phyloP scores from a whole-genome alignment of 352 stramenopile genomes.

The Pythium vanterpoolii region DNA sequence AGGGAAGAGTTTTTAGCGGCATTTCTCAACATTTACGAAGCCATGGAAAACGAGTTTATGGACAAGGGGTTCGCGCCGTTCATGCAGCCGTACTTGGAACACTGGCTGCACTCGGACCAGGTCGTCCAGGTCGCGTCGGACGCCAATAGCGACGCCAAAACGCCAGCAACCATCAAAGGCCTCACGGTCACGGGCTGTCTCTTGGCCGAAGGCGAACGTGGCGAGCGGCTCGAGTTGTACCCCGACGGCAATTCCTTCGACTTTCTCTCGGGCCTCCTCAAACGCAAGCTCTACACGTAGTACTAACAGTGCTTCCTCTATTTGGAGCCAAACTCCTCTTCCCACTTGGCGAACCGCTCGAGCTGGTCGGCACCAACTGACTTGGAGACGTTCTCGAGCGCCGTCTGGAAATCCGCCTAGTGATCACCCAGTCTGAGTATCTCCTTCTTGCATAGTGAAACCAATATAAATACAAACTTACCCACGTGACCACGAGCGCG shows the following conservation, averaged over 20 bases:
- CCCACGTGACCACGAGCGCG: constrained; percentile 49
- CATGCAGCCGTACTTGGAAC: constrained; percentile 73
- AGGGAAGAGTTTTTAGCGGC: constrained; percentile 85
- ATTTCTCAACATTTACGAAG: constrained; percentile 87
- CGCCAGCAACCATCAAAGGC: constrained; percentile 70
- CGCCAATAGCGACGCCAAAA: constrained; percentile 30
- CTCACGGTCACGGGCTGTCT: constrained; percentile 79
- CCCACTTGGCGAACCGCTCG: constrained; percentile 70
- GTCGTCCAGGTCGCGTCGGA: constrained; percentile 71
- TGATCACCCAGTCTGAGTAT: not conserved
- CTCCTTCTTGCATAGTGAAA: not conserved
- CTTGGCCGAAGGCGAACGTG: constrained; percentile 51
- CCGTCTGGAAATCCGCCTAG: constrained; percentile 58
- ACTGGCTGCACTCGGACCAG: constrained; percentile 85
- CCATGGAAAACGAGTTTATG: constrained; percentile 81
- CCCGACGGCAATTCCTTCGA: constrained; percentile 90
- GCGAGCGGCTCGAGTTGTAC: constrained; percentile 80
- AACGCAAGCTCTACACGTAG: constrained; percentile 86
- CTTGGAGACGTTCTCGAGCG: constrained; percentile 78
- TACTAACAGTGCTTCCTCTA: constrained; percentile 27
- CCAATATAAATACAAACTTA: constrained; percentile 9
- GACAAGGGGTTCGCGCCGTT: constrained; percentile 84
- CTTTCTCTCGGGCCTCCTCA: constrained; percentile 82
- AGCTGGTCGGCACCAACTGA: constrained; percentile 77
- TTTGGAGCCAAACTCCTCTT: constrained; percentile 82